These are phyloP conservation scores for barrel medic (Medicago truncatula) DNA, from an alignment of 306 rosid genomes.

Conservation along the genomic window MtrunA17r5.0-ANR NC_053048.1:41106001-41106500, in stretches of 20 bases:
- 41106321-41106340: background rate
- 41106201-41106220: background rate
- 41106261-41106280: background rate
- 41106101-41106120: background rate
- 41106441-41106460: background rate
- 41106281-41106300: background rate
- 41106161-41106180: background rate
- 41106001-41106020: background rate
- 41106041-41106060: background rate
- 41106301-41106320: background rate
- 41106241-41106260: background rate
- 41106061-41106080: background rate
- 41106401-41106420: background rate
- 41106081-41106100: background rate
- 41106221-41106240: background rate
- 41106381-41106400: background rate
- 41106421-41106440: background rate
- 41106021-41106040: background rate
- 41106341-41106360: background rate
- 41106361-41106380: background rate
- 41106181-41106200: background rate
- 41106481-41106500: background rate
- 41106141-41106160: constrained; percentile 3
- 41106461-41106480: background rate
- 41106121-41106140: background rate